phyloP scores from a whole-genome alignment of 2,329 filamentous ascomycete species.

The Pseudopyricularia javanii region DNA sequence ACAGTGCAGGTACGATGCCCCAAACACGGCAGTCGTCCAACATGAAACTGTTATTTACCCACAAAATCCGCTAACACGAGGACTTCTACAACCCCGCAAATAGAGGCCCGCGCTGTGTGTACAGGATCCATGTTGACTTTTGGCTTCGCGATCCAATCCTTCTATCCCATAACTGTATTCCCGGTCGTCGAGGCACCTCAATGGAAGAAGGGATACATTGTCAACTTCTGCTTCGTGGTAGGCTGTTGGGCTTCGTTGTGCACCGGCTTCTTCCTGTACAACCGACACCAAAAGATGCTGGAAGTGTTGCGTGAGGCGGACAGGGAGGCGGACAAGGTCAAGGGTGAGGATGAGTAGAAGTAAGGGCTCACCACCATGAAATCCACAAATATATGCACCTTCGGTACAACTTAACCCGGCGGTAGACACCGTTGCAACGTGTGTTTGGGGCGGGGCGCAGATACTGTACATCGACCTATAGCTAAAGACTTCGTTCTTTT shows the following conservation, averaged over 20 bases:
- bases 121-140: constrained; percentile 1
- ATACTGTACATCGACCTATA: background rate
- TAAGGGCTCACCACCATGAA: background rate
- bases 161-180: background rate
- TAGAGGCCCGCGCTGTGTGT: background rate
- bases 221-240: background rate
- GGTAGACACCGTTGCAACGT: background rate
- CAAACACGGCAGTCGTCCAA: background rate
- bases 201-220: constrained; percentile 1
- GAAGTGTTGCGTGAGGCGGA: background rate
- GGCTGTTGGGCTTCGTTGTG: background rate
- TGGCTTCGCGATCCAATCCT: constrained; percentile 1
- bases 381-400: background rate
- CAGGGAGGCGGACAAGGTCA: background rate
- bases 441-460: background rate
- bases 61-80: background rate
- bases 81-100: background rate
- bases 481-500: background rate
- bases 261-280: background rate
- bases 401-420: background rate
- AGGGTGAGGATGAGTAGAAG: background rate
- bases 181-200: background rate
- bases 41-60: too few relatives aligned
- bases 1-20: background rate
- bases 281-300: background rate